A percentile compares a stretch with the other conserved stretches of the same genome.
These are phyloP conservation scores for Crassisporium funariophilum DNA, from an alignment of 768 basidiomycete species.

Conservation along the genomic window DNA sequence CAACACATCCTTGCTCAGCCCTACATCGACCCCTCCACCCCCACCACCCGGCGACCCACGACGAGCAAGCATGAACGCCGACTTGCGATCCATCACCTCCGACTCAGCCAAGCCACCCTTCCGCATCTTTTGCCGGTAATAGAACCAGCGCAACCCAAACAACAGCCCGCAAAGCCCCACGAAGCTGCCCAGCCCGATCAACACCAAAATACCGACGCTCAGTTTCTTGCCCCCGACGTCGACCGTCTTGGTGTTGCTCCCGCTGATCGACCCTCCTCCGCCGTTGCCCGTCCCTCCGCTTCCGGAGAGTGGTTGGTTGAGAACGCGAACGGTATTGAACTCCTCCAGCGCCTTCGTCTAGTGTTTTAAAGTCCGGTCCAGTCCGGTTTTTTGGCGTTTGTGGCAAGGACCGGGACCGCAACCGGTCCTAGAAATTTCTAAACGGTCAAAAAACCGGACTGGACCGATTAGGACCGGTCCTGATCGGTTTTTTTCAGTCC, in stretches of 20 bases:
- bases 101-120: conserved; percentile 12
- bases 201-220: no score
- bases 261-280: no score
- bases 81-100: conserved; percentile 18
- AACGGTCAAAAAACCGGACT: no score
- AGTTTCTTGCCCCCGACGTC: no score
- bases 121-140: conserved; percentile 41
- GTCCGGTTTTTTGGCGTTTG: no score
- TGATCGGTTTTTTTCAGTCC: no score
- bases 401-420: no score
- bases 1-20: conserved; percentile 40
- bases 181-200: conserved; percentile 61
- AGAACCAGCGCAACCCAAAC: conserved; percentile 56
- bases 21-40: conserved; percentile 23
- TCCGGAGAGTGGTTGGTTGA: no score
- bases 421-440: no score
- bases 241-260: no score
- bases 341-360: conserved; percentile 57
- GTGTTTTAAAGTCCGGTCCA: background rate
- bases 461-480: no score
- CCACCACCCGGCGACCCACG: conserved; percentile 19
- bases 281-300: no score
- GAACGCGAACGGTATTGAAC: conserved; percentile 71
- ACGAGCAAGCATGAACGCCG: conserved; percentile 40
- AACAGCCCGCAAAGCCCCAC: conserved; percentile 55